Evolutionary conservation across 805 yeast species (phyloP).

Genomic region (Grigorovia transvaalensis): DNA sequence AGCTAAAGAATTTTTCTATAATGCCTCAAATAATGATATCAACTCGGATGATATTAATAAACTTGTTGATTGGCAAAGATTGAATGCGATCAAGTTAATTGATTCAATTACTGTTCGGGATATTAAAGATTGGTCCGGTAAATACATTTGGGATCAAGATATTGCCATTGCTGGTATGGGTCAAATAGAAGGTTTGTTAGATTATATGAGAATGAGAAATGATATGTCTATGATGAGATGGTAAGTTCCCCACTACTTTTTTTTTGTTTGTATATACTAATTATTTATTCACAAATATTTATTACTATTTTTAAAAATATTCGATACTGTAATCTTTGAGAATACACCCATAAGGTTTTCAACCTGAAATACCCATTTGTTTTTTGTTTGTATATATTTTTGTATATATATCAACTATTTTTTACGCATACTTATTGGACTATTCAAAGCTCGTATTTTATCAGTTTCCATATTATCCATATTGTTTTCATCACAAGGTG

Average conservation of each 20-base stretch:
- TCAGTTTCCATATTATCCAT: constrained; percentile 1
- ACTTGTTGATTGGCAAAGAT: not conserved
- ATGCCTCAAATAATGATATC: not conserved
- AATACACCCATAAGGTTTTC: too few species aligned
- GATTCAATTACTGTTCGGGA: constrained; percentile 53
- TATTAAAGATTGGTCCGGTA: constrained; percentile 64
- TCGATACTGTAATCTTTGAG: too few species aligned
- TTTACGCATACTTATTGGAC: constrained; percentile 5
- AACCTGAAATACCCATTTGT: constrained; percentile 2
- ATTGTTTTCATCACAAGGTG: constrained; percentile 5
- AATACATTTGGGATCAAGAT: constrained; percentile 74
- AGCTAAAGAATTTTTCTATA: constrained; percentile 3
- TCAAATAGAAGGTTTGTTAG: constrained; percentile 75
- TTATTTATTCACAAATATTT: not conserved
- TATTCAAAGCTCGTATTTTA: constrained; percentile 10
- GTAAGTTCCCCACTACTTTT: constrained; percentile 25
- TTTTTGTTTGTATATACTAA: not conserved
- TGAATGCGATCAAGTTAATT: constrained; percentile 23
- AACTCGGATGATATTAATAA: not conserved
- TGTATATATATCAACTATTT: not conserved
- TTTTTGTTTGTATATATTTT: constrained; percentile 4
- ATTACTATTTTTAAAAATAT: not conserved
- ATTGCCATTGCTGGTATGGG: constrained; percentile 77
- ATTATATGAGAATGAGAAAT: constrained; percentile 78
- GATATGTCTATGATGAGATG: constrained; percentile 87